Evolutionary conservation across 331 rosid genomes (phyloP).

Genomic region (Acacia pycnantha): DNA sequence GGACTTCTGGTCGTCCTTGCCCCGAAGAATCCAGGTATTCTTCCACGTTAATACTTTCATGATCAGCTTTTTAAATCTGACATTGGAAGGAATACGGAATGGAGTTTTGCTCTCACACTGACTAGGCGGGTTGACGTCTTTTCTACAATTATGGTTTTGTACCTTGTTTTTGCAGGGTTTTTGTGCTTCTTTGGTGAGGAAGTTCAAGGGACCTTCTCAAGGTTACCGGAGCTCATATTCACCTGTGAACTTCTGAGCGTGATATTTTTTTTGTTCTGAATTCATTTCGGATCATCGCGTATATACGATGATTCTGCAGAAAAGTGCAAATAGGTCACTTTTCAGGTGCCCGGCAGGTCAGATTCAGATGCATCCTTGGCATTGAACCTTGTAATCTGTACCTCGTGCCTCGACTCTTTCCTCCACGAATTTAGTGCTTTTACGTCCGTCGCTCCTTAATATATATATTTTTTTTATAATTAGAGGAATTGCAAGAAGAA

Average conservation of each 20-base stretch:
- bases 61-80: constrained; percentile 16
- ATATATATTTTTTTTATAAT: not conserved
- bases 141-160: constrained; percentile 14
- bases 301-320: constrained; percentile 32
- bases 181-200: constrained; percentile 58
- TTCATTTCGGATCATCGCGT: constrained; percentile 30
- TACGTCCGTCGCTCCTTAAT: constrained; percentile 9
- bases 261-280: constrained; percentile 29
- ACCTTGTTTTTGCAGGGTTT: constrained; percentile 50
- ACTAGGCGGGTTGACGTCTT: constrained; percentile 1
- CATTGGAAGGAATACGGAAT: not conserved
- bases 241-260: constrained; percentile 73
- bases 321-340: constrained; percentile 27
- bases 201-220: constrained; percentile 68
- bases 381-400: constrained; percentile 25
- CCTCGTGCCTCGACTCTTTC: constrained; percentile 12
- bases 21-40: constrained; percentile 67
- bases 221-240: constrained; percentile 78
- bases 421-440: constrained; percentile 26
- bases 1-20: constrained; percentile 79
- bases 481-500: not conserved
- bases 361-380: constrained; percentile 28
- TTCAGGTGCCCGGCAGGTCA: constrained; percentile 28
- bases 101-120: not conserved
- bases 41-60: constrained; percentile 22